Evolutionary conservation across 306 rosid species (phyloP).

Genomic region (Sicyos edulis): DNA sequence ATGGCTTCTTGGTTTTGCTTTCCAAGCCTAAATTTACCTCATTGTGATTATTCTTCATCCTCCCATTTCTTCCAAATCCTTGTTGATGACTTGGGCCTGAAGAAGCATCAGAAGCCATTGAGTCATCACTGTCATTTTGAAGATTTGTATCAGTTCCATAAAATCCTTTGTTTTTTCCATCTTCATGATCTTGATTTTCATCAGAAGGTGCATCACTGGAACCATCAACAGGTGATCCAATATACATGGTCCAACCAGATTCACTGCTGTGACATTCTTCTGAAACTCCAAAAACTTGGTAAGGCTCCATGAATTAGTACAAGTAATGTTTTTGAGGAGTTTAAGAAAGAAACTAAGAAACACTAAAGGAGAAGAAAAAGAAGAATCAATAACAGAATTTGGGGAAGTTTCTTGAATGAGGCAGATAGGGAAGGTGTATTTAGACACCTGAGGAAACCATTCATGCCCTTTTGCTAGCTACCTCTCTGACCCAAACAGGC

Average conservation of each 20-base stretch:
- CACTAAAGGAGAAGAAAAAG: not conserved
- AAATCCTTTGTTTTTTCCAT: not conserved
- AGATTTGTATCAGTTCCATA: slow-evolving; percentile 23
- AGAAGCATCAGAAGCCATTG: slow-evolving; percentile 99
- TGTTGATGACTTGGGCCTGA: slow-evolving; percentile 58
- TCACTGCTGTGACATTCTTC: slow-evolving; percentile 95
- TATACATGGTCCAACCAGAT: slow-evolving; percentile 98
- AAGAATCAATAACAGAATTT: slow-evolving; percentile 11
- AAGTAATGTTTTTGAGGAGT: not conserved
- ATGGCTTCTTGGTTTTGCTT: slow-evolving; percentile 30
- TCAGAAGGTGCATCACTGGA: slow-evolving; percentile 37
- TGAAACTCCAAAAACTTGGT: slow-evolving; percentile 42
- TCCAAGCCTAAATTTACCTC: slow-evolving; percentile 26
- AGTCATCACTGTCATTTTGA: slow-evolving; percentile 71
- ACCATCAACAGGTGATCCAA: slow-evolving; percentile 54
- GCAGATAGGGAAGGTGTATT: slow-evolving; percentile 22
- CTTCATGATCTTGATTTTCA: slow-evolving; percentile 13
- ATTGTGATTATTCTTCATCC: slow-evolving; percentile 7
- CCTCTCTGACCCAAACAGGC: slow-evolving; percentile 22
- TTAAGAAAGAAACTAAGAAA: too few species aligned
- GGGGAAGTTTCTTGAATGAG: slow-evolving; percentile 22
- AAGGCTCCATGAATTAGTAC: slow-evolving; percentile 48
- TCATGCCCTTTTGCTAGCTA: slow-evolving; percentile 13
- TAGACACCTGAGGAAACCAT: slow-evolving; percentile 28
- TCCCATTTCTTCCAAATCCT: slow-evolving; percentile 21